phyloP scores from a whole-genome alignment of 305 asterid genomes.

The Fraxinus paxiana region DNA sequence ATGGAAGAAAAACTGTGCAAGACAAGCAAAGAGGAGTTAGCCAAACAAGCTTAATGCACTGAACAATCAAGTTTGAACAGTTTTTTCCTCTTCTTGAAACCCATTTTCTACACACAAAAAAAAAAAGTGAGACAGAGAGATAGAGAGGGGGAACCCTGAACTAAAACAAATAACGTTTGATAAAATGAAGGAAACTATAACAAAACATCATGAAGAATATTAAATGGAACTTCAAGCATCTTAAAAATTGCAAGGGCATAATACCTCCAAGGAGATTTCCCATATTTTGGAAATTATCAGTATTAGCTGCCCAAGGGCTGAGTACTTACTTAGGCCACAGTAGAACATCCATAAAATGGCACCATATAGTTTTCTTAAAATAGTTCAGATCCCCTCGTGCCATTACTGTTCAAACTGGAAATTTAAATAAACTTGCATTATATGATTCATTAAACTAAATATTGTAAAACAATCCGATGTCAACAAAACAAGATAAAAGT shows the following conservation, averaged over 20 bases:
- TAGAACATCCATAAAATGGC: neutral
- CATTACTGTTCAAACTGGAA: neutral
- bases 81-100: neutral
- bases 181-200: neutral
- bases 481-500: neutral
- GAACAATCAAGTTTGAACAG: neutral
- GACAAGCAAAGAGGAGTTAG: neutral
- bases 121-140: neutral
- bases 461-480: neutral
- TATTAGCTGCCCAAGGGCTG: neutral
- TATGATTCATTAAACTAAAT: neutral
- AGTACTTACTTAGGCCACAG: neutral
- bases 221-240: neutral
- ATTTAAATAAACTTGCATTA: neutral
- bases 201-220: neutral
- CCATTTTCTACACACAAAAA: neutral
- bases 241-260: neutral
- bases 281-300: neutral
- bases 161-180: neutral
- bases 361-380: neutral
- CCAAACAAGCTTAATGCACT: neutral
- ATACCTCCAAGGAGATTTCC: neutral
- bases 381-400: neutral
- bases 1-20: neutral
- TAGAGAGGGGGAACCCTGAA: neutral